Base-by-base conservation (phyloP, 495 filamentous ascomycete species). In the Letharia columbiana region DNA sequence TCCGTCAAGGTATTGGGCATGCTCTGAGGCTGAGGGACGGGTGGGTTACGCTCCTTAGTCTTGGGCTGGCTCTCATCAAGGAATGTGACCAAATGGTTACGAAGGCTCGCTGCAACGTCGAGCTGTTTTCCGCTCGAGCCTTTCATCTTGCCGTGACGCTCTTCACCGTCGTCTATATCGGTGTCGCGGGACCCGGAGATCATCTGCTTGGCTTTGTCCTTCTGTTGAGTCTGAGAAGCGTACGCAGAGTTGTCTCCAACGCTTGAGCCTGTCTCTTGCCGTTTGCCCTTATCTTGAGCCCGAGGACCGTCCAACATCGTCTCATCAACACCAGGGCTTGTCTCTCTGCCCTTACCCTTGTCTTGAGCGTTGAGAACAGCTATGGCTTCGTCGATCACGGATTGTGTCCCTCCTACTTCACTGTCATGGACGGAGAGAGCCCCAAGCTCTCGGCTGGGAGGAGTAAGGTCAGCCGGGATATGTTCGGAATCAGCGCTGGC, bases 1-100 rank as follows among this genome's bases (percentile, higher is more conserved):
- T 68, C 59, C 13, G 67, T 68, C 20, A 68, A 62, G 28, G 57
- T 61, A 12, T 54, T 33, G 2, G 62, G 67, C 67, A 65, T 65
- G 10, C 50, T 59, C 18, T 47, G 41, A 7, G 56, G 63, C 18
- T 60, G 42, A 20, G 63, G 63, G 11, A 65, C 54, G 4, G 31
- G 2, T 3, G 54, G 63, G 23, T 45, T 47, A 31, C 60, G 60
- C 31, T 56, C 58, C 12, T 35, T 60, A 6, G 2, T 18, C 31
- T 65, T 59, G 28, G 45, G n/a, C 41, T 41, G 23, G 4, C 39
- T 4, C 8, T 18, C 40, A 35, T 41, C 50, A 12, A 33, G 13
- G 20, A 18, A 37, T 3, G 54, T 57, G 54, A 57, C 2, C 54
- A 31, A 37, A 57, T 57, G 54, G 17, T 57, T 57, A n/a, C 54